phyloP scores from a whole-genome alignment of 73 alveolate species.

The Uronychia binucleata region DNA sequence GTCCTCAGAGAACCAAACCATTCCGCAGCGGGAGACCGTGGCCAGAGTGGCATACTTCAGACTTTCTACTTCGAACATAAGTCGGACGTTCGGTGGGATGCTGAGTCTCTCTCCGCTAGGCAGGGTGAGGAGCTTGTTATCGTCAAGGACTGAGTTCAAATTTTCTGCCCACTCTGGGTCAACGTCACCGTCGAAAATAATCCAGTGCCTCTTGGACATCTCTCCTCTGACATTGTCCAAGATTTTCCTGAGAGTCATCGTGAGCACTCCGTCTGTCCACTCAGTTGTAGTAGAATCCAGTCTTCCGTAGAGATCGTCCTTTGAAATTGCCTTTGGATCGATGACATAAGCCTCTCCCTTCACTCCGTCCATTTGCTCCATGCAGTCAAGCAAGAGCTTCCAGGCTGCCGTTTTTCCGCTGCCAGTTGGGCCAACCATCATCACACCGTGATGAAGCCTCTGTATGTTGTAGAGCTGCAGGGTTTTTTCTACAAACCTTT shows the following conservation, averaged over 20 bases:
- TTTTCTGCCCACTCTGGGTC: conserved; percentile 99
- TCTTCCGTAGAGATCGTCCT: conserved; percentile 99
- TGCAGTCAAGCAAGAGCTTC: conserved; percentile 97
- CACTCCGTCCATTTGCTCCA: conserved; percentile 88
- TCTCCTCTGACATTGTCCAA: conserved; percentile 98
- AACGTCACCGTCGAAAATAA: conserved; percentile 99
- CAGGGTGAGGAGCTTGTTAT: conserved; percentile 97
- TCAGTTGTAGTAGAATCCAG: conserved; percentile 98
- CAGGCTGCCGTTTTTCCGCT: conserved; percentile 99
- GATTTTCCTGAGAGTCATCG: conserved; percentile 93
- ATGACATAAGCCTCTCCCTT: conserved; percentile 98
- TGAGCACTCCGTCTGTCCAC: conserved; percentile 99
- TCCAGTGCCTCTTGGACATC: conserved; percentile 98
- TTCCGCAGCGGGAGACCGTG: conserved; percentile 99
- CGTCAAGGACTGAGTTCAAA: conserved; percentile 99
- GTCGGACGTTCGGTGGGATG: conserved; percentile 98
- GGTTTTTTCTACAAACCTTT: conserved; percentile 89
- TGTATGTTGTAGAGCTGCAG: conserved; percentile 88
- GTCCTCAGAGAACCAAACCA: conserved; percentile 99
- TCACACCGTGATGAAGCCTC: conserved; percentile 96
- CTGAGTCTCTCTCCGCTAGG: conserved; percentile 99
- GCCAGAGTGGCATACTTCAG: conserved; percentile 99
- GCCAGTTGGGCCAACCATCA: conserved; percentile 99
- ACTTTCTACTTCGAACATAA: conserved; percentile 99
- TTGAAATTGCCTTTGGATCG: conserved; percentile 98